phyloP scores from a whole-genome alignment of 192 early-diverging fungal genomes.

The Coemansia sp. region DNA sequence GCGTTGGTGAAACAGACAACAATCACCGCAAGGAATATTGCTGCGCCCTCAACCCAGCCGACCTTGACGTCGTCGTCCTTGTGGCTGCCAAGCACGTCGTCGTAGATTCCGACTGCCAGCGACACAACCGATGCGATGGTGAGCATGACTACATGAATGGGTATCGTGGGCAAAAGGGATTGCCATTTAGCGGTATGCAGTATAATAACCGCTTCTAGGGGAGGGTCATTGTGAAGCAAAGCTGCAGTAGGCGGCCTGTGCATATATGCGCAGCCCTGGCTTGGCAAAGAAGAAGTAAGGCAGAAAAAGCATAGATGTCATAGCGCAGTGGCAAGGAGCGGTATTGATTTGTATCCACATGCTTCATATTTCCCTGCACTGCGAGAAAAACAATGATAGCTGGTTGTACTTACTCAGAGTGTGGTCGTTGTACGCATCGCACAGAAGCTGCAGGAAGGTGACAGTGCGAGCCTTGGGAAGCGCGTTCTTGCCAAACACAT shows the following conservation, averaged over 20 bases:
- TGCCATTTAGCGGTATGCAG: neutral
- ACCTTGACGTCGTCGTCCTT: slow-evolving; percentile 69
- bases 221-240: too few species aligned
- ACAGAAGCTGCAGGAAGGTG: slow-evolving; percentile 60
- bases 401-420: slow-evolving; percentile 56
- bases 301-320: neutral
- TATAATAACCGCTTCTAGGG: too few species aligned
- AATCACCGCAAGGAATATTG: slow-evolving; percentile 81
- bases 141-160: slow-evolving; percentile 69
- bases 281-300: neutral
- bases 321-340: neutral
- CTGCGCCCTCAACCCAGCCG: slow-evolving; percentile 79
- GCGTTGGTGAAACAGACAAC: slow-evolving; percentile 89
- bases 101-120: slow-evolving; percentile 82
- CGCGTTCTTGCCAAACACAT: slow-evolving; percentile 51
- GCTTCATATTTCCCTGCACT: neutral
- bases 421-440: slow-evolving; percentile 67
- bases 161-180: neutral
- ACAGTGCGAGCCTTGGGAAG: slow-evolving; percentile 58
- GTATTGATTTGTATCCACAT: neutral
- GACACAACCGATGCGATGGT: slow-evolving; percentile 83
- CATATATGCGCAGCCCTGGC: too few species aligned
- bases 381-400: neutral
- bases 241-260: neutral
- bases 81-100: slow-evolving; percentile 68